Evolutionary conservation across 176 grass and related monocot species (phyloP).

Genomic region (Cenchrus fungigraminus): DNA sequence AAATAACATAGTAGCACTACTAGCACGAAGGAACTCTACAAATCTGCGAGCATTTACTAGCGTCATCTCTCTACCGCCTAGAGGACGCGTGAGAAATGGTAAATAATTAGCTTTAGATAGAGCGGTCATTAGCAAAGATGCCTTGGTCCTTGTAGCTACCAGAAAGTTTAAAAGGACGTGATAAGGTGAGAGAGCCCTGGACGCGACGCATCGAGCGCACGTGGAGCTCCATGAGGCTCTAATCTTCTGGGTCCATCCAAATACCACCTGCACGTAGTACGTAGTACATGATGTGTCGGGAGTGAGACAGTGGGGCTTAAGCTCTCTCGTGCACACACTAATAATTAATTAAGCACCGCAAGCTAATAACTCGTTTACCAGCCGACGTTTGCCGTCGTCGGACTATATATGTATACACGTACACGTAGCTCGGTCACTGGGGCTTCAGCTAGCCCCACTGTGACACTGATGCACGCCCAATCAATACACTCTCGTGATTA

Average conservation of each 20-base stretch:
- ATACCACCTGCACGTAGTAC: background rate
- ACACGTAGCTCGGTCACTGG: background rate
- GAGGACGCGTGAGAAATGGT: background rate
- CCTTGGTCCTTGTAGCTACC: background rate
- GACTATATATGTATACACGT: too few species aligned
- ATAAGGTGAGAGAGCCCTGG: constrained; percentile 3
- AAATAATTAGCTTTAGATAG: background rate
- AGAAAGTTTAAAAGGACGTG: background rate
- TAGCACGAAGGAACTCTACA: too few species aligned
- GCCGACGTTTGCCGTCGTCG: background rate
- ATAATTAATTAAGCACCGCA: too few species aligned
- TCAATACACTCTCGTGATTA: background rate
- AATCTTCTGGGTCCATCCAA: constrained; percentile 16
- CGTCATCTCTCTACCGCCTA: background rate
- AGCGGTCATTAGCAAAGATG: background rate
- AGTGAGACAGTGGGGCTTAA: background rate
- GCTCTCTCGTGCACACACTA: background rate
- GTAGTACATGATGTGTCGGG: background rate
- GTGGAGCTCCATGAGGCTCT: background rate
- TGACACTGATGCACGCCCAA: background rate
- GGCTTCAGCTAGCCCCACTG: too few species aligned
- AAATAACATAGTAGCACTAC: too few species aligned
- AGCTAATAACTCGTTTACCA: background rate
- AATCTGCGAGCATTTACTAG: background rate
- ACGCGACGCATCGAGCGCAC: constrained; percentile 21